Evolutionary conservation across 2,329 filamentous ascomycete genomes (phyloP), one percentile per base, ranked within the genome.

Genomic region (Fusarium duplospermum): DNA sequence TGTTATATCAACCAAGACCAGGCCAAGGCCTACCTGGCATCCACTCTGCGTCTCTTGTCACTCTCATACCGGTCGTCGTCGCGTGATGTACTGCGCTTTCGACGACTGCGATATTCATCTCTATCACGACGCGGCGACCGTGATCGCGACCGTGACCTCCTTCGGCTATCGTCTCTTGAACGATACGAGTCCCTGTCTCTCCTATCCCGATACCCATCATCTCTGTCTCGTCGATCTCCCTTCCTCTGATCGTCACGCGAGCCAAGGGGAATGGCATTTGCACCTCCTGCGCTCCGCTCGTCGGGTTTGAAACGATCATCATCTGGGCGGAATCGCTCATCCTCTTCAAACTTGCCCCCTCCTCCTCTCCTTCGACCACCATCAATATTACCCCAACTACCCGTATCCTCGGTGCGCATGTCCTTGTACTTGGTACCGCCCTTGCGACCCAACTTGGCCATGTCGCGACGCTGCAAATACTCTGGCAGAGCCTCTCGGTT

Each of bases 381-480:
- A 29, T 88, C 89, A 73, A 89, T 87, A 57, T 91, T 87, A 5
- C 93, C 96, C 93, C 95, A 98, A 33, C 89, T 87, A 0, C 96
- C 96, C 0, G 96, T 99, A 83, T 99, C 96, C 84, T 99, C 96
- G 16, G 87, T 90, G 81, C 92, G 92, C 79, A 99, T 88, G 82
- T 99, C 96, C 77, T 89, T 93, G 84, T 98, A 98, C 82, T 93
- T 94, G 8, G 94, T 95, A 31, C 94, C 91, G 22, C 96, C 96
- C 86, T 98, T 98, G 85, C 93, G 94, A 24, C 96, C 96, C 29
- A 99, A 84, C 85, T 95, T 96, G 16, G 95, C 96, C 93, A 96
- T 94, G 83, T 98, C 96, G 66, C 96, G 88, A 78, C 97, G 91
- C 84, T 98, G 95, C 86, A 99, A 91, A 75, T 95, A 97, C 84